Evolutionary conservation across 768 basidiomycete genomes (phyloP).

Genomic region (Amanita phalloides): DNA sequence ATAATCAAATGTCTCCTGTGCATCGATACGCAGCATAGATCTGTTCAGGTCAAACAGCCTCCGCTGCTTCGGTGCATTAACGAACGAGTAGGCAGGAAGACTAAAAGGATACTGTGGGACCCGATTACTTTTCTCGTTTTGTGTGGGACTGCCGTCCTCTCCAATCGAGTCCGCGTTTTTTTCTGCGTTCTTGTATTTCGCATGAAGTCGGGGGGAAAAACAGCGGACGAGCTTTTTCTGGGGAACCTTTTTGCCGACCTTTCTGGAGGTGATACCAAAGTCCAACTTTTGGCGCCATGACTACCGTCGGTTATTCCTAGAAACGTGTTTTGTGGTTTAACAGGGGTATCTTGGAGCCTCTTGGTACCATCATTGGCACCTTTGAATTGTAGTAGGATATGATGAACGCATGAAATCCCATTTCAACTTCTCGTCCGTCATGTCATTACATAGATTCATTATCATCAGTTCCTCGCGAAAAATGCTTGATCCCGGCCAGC

Average conservation of each 20-base stretch:
- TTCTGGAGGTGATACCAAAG: conserved; percentile 34
- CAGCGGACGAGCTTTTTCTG: conserved; percentile 69
- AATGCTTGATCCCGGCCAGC: conserved; percentile 47
- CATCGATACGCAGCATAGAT: conserved; percentile 52
- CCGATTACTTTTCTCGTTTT: conserved; percentile 44
- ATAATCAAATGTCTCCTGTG: conserved; percentile 48
- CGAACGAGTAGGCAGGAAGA: conserved; percentile 36
- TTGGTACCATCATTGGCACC: conserved; percentile 35
- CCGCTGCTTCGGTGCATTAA: conserved; percentile 72
- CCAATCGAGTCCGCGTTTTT: conserved; percentile 51
- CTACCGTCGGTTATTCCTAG: conserved; percentile 58
- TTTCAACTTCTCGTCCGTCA: neutral
- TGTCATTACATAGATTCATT: conserved; percentile 1
- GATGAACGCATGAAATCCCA: conserved; percentile 61
- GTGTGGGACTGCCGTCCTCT: conserved; percentile 59
- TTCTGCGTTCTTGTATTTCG: conserved; percentile 18
- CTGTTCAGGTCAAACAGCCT: conserved; percentile 60
- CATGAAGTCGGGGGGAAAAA: conserved; percentile 41
- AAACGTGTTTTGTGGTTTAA: conserved; percentile 56
- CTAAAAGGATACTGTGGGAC: conserved; percentile 29
- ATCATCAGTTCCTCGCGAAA: conserved; percentile 32
- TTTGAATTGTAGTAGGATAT: conserved; percentile 48
- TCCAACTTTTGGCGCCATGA: conserved; percentile 60
- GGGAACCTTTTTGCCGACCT: conserved; percentile 40
- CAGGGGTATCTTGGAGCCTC: conserved; percentile 70